Percentiles rank a stretch among this genome's conserved stretches.
phyloP scores from a whole-genome alignment of 2,329 filamentous ascomycete genomes.

The Cercospora canescens region DNA sequence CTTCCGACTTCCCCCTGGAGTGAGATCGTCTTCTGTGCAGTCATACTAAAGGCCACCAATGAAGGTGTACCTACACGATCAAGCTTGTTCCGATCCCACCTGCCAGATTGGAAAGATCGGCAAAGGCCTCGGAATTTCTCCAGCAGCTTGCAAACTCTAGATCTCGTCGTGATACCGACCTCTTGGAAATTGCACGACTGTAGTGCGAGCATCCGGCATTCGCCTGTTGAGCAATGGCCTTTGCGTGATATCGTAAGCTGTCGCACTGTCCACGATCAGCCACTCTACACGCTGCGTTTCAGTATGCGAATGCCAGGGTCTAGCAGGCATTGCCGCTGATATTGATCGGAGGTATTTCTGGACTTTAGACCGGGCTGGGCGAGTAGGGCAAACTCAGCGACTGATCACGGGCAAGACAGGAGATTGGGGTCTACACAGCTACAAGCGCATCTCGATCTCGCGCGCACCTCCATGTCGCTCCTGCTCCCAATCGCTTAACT shows the following conservation, averaged over 20 bases:
- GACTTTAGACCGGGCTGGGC: neutral
- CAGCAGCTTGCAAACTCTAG: neutral
- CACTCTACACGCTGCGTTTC: neutral
- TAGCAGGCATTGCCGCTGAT: neutral
- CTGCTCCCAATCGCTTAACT: too few relatives aligned
- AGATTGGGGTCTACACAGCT: neutral
- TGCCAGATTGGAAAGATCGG: neutral
- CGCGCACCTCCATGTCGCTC: neutral
- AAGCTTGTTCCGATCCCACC: constrained; percentile 2
- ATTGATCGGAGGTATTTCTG: neutral
- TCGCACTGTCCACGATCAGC: neutral
- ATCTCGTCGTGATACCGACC: neutral
- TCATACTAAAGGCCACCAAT: neutral
- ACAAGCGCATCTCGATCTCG: neutral
- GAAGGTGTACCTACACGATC: neutral
- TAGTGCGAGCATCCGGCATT: neutral
- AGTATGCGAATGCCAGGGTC: neutral
- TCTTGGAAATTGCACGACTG: neutral
- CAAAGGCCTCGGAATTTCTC: neutral
- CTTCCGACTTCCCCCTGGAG: neutral
- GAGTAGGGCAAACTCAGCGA: neutral
- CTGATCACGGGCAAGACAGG: neutral
- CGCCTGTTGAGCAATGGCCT: neutral
- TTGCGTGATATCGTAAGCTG: neutral
- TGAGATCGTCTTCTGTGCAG: neutral